These are phyloP conservation scores for Haematococcus lacustris DNA, from an alignment of 139 green algal species.

Conservation along the genomic window DNA sequence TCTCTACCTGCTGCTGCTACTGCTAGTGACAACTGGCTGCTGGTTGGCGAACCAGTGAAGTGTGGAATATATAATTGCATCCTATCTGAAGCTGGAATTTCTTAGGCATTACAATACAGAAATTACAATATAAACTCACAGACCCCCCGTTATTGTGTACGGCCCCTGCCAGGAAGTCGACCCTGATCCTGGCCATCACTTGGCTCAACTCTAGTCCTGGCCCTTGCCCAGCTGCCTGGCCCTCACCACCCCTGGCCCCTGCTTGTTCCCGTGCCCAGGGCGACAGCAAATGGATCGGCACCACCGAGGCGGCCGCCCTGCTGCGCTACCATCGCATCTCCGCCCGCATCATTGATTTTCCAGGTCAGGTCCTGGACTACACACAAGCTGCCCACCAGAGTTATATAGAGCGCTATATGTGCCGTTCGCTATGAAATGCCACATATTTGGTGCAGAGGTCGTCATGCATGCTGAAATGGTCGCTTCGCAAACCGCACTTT, in stretches of 20 bases:
- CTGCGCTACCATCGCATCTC: conserved; percentile 62
- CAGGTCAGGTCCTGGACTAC: conserved; percentile 8
- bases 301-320: conserved; percentile 69
- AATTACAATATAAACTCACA: not conserved
- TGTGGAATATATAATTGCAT: not conserved
- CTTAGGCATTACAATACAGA: not conserved
- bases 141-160: not conserved
- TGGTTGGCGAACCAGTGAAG: not conserved
- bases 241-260: not conserved
- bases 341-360: conserved; percentile 73
- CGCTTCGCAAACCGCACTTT: too few relatives aligned
- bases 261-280: conserved; percentile 27
- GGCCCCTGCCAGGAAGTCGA: too few relatives aligned
- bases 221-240: not conserved
- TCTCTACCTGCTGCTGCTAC: not conserved
- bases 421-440: too few relatives aligned
- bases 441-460: too few relatives aligned
- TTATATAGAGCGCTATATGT: too few relatives aligned
- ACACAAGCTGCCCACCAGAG: not conserved
- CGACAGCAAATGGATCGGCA: conserved; percentile 70
- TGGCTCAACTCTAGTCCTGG: not conserved
- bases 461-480: too few relatives aligned
- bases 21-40: not conserved
- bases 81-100: not conserved
- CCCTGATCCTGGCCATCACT: not conserved